Base-by-base conservation (phyloP, 192 early-diverging fungal species). In the Gaertneriomyces sp. region DNA sequence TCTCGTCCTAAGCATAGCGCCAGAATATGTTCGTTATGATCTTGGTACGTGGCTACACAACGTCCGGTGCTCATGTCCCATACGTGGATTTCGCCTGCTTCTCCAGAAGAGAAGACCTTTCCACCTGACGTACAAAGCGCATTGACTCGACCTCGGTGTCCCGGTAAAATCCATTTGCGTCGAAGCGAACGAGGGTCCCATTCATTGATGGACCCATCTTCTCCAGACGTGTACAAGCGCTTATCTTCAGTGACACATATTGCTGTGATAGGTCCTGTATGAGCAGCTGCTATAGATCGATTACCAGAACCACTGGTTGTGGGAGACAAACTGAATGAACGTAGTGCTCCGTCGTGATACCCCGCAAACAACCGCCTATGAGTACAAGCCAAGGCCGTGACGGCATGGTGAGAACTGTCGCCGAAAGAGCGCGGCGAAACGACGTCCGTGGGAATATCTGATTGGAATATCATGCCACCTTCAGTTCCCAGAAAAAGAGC, bases 181-280 rank as follows among this genome's bases (percentile, higher is more conserved):
- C 73, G 7, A 19, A 62, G 49, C 5, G 63, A 46, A 16, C 53
- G 7, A n/a, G 73, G 56, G 61, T 75, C 73, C 73, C 73, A 75
- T 40, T 75, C 74, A 56, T 72, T 76, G 60, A 76, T 42, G 2
- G 54, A 51, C 2, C 67, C 60, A 45, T 76, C 74, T 3, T 16
- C 61, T 11, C 74, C 74, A 19, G 55, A 69, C 41, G 64, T 45
- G 42, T 61, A 75, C 47, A 75, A 40, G 11, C 45, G 8, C 42
- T 43, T 58, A 10, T 64, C 65, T 25, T 17, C 17, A 9, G 58
- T 43, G 33, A 44, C 11, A 38, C 41, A 45, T 51, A 72, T 33
- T 39, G 70, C 70, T 12, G 63, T 66, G 57, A 72, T 58, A 33
- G 53, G 40, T 7, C 70, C 70, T 20, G 17, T 51, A 17, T 72